These are phyloP conservation scores for Fabrea salina DNA, from an alignment of 169 alveolate species.

Conservation along the genomic window DNA sequence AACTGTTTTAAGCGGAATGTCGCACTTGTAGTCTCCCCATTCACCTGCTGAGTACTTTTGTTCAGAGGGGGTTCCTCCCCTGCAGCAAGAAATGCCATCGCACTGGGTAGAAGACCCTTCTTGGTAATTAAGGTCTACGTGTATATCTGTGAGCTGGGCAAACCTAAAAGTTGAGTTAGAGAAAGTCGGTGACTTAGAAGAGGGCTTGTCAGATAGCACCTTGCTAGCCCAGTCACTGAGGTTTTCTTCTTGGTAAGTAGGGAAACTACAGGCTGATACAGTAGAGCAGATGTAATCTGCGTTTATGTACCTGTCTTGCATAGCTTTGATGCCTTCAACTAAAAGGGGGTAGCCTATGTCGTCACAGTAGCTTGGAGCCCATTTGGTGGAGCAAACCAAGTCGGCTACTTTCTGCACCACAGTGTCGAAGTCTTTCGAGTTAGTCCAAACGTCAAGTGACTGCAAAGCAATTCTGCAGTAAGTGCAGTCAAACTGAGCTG, in stretches of 20 bases:
- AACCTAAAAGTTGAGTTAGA: conserved; percentile 22
- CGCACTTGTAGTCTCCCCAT: conserved; percentile 49
- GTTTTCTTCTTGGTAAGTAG: conserved; percentile 27
- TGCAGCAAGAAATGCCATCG: conserved; percentile 35
- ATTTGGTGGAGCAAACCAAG: background rate
- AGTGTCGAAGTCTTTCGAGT: background rate
- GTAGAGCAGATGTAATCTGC: background rate
- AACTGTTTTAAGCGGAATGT: conserved; percentile 26
- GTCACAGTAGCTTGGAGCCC: background rate
- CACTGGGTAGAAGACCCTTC: conserved; percentile 33
- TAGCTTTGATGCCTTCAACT: background rate
- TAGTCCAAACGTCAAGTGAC: background rate
- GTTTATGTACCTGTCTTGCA: background rate
- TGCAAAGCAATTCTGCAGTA: background rate
- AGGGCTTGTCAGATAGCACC: conserved; percentile 14
- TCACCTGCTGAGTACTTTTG: conserved; percentile 31
- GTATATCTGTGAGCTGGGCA: conserved; percentile 48
- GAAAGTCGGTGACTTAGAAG: conserved; percentile 16
- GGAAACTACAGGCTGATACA: background rate
- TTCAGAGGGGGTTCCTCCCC: background rate
- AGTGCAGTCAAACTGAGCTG: background rate
- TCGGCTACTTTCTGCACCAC: background rate
- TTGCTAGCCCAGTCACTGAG: conserved; percentile 33
- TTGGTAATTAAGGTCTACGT: conserved; percentile 40
- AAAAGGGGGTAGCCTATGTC: background rate